These are phyloP conservation scores for Phanerochaete sordida DNA, from an alignment of 768 basidiomycete species.

Conservation along the genomic window DNA sequence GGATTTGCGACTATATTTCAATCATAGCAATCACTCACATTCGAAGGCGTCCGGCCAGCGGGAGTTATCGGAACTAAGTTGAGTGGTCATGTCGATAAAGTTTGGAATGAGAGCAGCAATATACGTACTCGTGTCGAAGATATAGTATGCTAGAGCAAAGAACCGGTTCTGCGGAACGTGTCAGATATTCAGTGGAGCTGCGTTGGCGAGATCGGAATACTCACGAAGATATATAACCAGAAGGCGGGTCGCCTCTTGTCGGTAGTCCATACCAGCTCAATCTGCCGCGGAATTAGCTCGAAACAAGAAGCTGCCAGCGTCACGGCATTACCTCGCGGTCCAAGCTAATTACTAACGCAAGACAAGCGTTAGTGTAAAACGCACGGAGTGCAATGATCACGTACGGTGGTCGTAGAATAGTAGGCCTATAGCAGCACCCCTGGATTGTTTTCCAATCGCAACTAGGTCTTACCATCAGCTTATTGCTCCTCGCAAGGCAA, in stretches of 20 bases:
- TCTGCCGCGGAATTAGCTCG: neutral
- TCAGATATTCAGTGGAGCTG: neutral
- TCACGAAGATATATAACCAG: slow-evolving; percentile 12
- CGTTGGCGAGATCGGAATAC: neutral
- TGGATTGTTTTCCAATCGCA: slow-evolving; percentile 8
- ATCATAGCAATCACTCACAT: neutral
- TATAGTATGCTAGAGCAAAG: slow-evolving; percentile 7
- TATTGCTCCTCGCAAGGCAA: neutral
- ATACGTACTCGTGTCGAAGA: slow-evolving; percentile 12
- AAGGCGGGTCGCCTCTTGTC: slow-evolving; percentile 10
- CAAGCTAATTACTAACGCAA: slow-evolving; percentile 13
- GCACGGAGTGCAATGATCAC: neutral
- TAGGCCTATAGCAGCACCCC: slow-evolving; percentile 11
- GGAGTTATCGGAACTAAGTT: slow-evolving; percentile 7
- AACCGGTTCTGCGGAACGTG: slow-evolving; percentile 11
- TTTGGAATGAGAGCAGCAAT: neutral
- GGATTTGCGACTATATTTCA: too few species aligned
- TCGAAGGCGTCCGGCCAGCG: slow-evolving; percentile 3
- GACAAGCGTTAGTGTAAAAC: neutral
- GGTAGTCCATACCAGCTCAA: slow-evolving; percentile 9
- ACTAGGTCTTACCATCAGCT: slow-evolving; percentile 1
- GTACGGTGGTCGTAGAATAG: slow-evolving; percentile 15
- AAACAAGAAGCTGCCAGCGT: too few species aligned
- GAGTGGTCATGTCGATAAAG: neutral
- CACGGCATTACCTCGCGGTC: slow-evolving; percentile 5